Percentiles rank a stretch among this genome's conserved stretches.
Evolutionary conservation across 805 yeast genomes (phyloP).

Genomic region (Saturnispora diversa): DNA sequence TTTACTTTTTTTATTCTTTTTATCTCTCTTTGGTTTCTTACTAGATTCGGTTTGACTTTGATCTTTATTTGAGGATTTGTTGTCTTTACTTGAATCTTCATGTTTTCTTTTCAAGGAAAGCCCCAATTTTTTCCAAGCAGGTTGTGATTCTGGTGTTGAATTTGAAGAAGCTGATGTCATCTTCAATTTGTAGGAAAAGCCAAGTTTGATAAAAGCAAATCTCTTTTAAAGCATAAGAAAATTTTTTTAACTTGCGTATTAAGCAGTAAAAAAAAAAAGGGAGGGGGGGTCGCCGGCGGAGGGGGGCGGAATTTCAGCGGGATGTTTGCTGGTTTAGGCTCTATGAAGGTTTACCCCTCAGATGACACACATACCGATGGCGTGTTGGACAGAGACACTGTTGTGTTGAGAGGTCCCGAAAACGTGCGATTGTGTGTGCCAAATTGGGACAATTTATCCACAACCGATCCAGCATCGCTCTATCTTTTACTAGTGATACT

Average conservation of each 20-base stretch:
- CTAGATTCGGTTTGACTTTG: too few relatives aligned
- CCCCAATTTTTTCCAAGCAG: conserved; percentile 82
- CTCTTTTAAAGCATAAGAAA: too few relatives aligned
- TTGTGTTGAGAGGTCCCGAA: conserved; percentile 3
- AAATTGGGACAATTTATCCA: neutral
- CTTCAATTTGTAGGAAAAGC: too few relatives aligned
- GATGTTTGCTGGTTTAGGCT: too few relatives aligned
- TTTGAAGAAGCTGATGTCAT: neutral
- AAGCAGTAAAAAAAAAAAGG: too few relatives aligned
- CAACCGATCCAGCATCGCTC: conserved; percentile 1
- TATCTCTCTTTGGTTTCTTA: conserved; percentile 18
- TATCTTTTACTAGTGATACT: neutral
- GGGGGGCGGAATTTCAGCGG: neutral
- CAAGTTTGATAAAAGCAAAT: too few relatives aligned
- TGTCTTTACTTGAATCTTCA: neutral
- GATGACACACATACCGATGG: neutral
- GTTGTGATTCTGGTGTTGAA: too few relatives aligned
- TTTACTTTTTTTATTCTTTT: conserved; percentile 47
- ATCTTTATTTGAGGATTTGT: conserved; percentile 33
- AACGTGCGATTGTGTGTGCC: conserved; percentile 5
- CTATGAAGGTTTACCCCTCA: neutral
- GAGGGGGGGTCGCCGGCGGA: too few relatives aligned
- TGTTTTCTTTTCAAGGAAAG: conserved; percentile 43
- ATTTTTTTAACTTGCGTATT: too few relatives aligned
- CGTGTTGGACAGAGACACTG: neutral